Conservation (phyloP, 306 rosid genomes). For the Betula pendula region DNA sequence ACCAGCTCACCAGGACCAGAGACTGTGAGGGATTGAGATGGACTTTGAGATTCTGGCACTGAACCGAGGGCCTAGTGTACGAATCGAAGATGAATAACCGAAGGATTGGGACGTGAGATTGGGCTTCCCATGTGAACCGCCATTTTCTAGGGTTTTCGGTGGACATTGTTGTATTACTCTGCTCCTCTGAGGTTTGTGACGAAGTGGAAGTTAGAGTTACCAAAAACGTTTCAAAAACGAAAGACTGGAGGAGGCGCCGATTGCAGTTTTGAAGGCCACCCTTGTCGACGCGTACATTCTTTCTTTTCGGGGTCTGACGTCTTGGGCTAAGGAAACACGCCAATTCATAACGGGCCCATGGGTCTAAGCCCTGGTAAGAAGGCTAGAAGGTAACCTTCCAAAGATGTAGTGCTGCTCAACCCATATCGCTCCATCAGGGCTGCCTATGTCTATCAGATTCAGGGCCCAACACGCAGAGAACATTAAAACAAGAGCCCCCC, state of each 20-base stretch:
- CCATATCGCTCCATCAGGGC: background rate
- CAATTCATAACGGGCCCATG: background rate
- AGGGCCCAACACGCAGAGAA: background rate
- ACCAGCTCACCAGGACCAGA: slow-evolving; percentile 46
- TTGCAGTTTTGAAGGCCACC: too few relatives aligned
- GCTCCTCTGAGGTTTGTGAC: background rate
- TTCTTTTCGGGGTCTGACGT: background rate
- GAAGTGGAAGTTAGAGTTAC: too few relatives aligned
- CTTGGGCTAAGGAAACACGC: background rate
- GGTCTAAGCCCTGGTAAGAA: too few relatives aligned
- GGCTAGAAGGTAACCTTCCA: background rate
- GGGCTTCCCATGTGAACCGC: slow-evolving; percentile 92
- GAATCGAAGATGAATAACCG: slow-evolving; percentile 64
- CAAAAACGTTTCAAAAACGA: background rate
- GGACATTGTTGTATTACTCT: background rate
- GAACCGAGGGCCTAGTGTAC: slow-evolving; percentile 46
- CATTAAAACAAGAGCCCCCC: background rate
- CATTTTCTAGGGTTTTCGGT: slow-evolving; percentile 36
- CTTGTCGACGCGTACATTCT: background rate
- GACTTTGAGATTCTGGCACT: slow-evolving; percentile 56
- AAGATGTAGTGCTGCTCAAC: too few relatives aligned
- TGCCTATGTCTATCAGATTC: background rate
- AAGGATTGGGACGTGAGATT: slow-evolving; percentile 71
- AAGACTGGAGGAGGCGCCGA: background rate
- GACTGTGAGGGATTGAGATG: slow-evolving; percentile 42